Conservation (phyloP, 1,284 basidiomycete genomes). For the Meripilus lineatus region DNA sequence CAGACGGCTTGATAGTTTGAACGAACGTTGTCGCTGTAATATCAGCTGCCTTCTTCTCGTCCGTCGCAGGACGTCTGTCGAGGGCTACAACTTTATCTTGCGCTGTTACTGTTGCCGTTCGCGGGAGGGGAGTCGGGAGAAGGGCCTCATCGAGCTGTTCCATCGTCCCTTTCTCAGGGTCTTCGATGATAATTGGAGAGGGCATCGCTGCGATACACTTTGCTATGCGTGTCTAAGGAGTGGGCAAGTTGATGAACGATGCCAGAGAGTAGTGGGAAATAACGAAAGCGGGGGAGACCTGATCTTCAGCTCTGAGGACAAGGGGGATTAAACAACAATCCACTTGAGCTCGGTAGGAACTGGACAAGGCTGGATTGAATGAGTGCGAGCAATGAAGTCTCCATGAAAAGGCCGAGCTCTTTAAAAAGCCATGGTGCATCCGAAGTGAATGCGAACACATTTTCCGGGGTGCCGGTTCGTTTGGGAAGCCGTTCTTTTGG, state of each 20-base stretch:
- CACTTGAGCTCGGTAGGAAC: conserved; percentile 19
- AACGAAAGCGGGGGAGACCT: no score
- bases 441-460: conserved; percentile 26
- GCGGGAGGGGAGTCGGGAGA: conserved; percentile 4
- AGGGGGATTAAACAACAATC: conserved; percentile 15
- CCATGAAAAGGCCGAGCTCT: conserved; percentile 28
- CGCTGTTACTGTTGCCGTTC: conserved; percentile 1
- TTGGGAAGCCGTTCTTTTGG: conserved; percentile 18
- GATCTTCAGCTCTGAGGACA: conserved; percentile 9
- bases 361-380: conserved; percentile 21
- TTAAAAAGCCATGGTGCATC: conserved; percentile 27
- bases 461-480: conserved; percentile 21
- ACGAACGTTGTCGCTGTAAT: conserved; percentile 11
- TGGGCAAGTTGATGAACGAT: conserved; percentile 5
- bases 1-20: conserved; percentile 15
- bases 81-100: not conserved
- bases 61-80: conserved; percentile 4
- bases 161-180: conserved; percentile 25
- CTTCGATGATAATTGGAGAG: conserved; percentile 15
- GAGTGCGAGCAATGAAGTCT: conserved; percentile 19
- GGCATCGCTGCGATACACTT: conserved; percentile 20
- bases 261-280: no score
- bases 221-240: no score
- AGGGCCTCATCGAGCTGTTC: conserved; percentile 19
- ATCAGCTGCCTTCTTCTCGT: conserved; percentile 14